These are phyloP conservation scores for Raphanus hybrid DNA, from an alignment of 441 rosid species.

Conservation along the genomic window DNA sequence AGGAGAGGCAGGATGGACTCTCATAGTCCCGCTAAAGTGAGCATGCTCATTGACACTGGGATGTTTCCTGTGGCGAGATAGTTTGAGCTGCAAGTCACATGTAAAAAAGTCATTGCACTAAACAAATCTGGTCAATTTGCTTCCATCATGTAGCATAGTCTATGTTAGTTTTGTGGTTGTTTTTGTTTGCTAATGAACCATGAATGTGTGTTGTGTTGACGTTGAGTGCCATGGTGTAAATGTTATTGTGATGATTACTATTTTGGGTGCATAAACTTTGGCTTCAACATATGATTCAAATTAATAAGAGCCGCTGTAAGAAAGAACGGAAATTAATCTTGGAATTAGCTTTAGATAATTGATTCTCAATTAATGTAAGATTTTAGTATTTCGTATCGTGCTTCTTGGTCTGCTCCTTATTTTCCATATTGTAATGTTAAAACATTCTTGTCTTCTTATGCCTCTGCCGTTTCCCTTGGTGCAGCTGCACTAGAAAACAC, in stretches of 20 bases:
- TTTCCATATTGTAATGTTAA: neutral
- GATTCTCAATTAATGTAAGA: neutral
- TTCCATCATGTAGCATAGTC: neutral
- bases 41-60: neutral
- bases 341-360: no score
- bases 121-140: neutral
- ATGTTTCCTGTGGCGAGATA: constrained; percentile 12
- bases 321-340: no score
- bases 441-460: neutral
- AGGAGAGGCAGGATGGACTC: neutral
- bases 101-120: neutral
- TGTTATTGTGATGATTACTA: neutral
- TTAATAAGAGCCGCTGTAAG: neutral
- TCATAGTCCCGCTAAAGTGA: constrained; percentile 3
- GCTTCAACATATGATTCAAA: neutral
- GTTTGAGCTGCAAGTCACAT: neutral
- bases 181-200: no score
- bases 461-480: neutral
- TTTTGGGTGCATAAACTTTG: neutral
- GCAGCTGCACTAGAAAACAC: neutral
- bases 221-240: neutral
- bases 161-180: no score
- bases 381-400: neutral
- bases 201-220: neutral
- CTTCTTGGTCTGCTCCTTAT: neutral